Evolutionary conservation across 75 land plant species (phyloP), one percentile per base, ranked within the genome.

Genomic region (Azolla pinnata): DNA sequence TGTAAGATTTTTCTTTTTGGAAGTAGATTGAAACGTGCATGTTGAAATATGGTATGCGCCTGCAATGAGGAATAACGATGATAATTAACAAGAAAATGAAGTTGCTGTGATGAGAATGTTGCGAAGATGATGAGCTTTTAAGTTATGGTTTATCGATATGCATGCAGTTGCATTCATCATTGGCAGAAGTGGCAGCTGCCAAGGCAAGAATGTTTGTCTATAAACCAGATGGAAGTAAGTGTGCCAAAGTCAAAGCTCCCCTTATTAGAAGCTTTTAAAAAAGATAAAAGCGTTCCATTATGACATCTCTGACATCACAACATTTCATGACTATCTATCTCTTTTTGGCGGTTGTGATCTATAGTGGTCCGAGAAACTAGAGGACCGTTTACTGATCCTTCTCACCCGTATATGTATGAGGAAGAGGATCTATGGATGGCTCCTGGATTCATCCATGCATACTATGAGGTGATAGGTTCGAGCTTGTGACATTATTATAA

Each of bases 351-450:
- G 50, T 31, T 56, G 54, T 44, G 61, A 30, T 46, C n/a, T 59
- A 44, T 40, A 88, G 93, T 84, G 88, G 83, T 88, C 9, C 67
- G 93, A 30, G 85, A 88, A 55, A 46, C 63, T 29, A 81, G 83
- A 45, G 97, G 97, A 44, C 97, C 97, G 31, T 87, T 75, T 55
- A 62, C 53, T 51, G 97, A 90, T 64, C 97, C 97, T 68, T 83
- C 82, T 44, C 97, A 90, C 73, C 97, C 97, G 2, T 90, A 90
- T 47, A 75, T 90, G 49, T 90, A 90, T 67, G 97, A 90, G 46
- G 92, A 87, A 67, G 97, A 90, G 9, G 97, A 90, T 62, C 60
- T 78, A 50, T 90, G 97, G 97, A 81, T 81, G 97, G 97, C 97
- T 20, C 97, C 97, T 46, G 97, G 97, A 18, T 90, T 86, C 44